Conservation (phyloP, 2,329 filamentous ascomycete species). For the Thelonectria blattea region DNA sequence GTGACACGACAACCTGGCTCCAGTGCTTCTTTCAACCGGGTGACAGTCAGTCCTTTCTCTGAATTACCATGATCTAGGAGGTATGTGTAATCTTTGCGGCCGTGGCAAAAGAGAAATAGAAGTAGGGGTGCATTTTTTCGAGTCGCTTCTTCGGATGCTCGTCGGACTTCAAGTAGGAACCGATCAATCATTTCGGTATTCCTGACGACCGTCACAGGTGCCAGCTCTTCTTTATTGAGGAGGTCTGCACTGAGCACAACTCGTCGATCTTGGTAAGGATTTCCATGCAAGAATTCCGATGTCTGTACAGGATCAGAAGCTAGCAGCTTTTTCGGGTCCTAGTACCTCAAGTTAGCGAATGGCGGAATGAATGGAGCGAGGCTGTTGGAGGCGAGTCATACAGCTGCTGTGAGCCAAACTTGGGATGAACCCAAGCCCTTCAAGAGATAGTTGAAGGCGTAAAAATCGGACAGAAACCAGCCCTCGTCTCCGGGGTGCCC, state of each 20-base stretch:
- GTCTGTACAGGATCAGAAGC: not conserved
- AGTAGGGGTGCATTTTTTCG: not conserved
- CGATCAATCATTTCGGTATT: not conserved
- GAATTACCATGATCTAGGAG: not conserved
- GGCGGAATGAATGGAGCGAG: not conserved
- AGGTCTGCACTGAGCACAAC: slow-evolving; percentile 8
- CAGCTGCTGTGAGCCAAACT: slow-evolving; percentile 2
- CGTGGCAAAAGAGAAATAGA: slow-evolving; percentile 7
- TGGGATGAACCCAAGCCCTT: slow-evolving; percentile 7
- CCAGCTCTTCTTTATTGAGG: not conserved
- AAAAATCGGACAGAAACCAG: slow-evolving; percentile 25
- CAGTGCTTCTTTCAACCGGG: slow-evolving; percentile 5
- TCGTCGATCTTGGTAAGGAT: slow-evolving; percentile 3
- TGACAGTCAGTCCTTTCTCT: not conserved
- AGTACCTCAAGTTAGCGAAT: not conserved
- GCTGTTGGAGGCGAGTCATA: not conserved
- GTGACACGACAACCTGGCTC: slow-evolving; percentile 12
- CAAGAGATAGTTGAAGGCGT: slow-evolving; percentile 23
- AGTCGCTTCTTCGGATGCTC: not conserved
- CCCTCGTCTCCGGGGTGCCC: slow-evolving; percentile 9
- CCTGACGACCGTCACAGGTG: not conserved
- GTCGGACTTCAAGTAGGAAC: not conserved
- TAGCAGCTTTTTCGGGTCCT: not conserved
- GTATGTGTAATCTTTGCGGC: not conserved
- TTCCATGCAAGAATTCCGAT: slow-evolving; percentile 1